phyloP scores from a whole-genome alignment of 495 filamentous ascomycete species.

The Talaromyces wortmannii region DNA sequence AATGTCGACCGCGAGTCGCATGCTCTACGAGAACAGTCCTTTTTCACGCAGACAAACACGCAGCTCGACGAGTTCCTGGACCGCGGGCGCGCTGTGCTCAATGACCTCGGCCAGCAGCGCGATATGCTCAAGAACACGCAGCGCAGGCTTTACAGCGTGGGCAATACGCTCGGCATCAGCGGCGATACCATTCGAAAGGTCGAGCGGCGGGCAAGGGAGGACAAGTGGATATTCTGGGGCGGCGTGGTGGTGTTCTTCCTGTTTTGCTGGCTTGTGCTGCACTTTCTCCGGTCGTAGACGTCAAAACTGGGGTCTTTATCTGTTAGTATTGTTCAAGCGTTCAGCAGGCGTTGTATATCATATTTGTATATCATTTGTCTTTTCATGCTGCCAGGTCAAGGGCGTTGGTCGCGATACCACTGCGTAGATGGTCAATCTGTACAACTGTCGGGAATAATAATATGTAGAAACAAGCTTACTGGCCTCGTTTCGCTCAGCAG shows the following conservation, averaged over 20 bases:
- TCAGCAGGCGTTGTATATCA: slow-evolving; percentile 1
- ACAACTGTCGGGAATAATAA: too few species aligned
- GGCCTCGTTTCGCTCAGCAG: too few species aligned
- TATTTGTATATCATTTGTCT: not conserved
- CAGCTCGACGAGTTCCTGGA: slow-evolving; percentile 93
- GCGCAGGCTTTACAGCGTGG: slow-evolving; percentile 81
- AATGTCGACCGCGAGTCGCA: slow-evolving; percentile 70
- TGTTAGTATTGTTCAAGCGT: not conserved
- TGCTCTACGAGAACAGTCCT: slow-evolving; percentile 84
- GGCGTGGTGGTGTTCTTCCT: slow-evolving; percentile 84
- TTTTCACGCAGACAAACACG: slow-evolving; percentile 68
- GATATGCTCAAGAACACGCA: slow-evolving; percentile 95
- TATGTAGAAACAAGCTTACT: too few species aligned
- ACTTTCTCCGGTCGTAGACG: slow-evolving; percentile 60
- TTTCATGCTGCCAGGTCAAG: not conserved
- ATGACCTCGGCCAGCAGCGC: slow-evolving; percentile 81
- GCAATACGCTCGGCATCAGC: slow-evolving; percentile 87
- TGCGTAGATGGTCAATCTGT: not conserved
- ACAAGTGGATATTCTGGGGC: slow-evolving; percentile 96
- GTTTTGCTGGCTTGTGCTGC: slow-evolving; percentile 86
- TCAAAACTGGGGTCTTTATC: not conserved
- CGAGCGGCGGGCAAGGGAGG: slow-evolving; percentile 82
- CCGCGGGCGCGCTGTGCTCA: slow-evolving; percentile 80
- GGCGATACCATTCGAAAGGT: slow-evolving; percentile 96
- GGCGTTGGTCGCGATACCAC: not conserved